phyloP scores from a whole-genome alignment of 495 filamentous ascomycete genomes.

The Cercophora samala region DNA sequence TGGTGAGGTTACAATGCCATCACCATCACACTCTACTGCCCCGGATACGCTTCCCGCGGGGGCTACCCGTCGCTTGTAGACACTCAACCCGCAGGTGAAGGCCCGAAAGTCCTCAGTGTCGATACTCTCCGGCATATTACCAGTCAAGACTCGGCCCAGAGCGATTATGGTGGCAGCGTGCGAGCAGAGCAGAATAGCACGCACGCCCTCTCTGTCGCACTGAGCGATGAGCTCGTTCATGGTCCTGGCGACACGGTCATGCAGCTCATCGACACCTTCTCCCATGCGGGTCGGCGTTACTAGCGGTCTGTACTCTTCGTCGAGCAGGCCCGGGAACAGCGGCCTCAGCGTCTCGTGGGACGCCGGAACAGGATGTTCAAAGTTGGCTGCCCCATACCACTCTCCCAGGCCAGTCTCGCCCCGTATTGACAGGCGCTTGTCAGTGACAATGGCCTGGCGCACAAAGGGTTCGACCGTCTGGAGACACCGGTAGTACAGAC shows the following conservation, averaged over 20 bases:
- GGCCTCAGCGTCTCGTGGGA: conserved; percentile 51
- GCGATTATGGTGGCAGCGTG: conserved; percentile 88
- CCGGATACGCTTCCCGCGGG: conserved; percentile 11
- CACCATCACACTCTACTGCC: conserved; percentile 12
- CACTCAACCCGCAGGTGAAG: conserved; percentile 80
- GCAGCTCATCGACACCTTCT: conserved; percentile 72
- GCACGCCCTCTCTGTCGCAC: conserved; percentile 61
- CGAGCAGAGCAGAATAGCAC: conserved; percentile 75
- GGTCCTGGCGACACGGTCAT: conserved; percentile 71
- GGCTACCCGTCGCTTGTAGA: conserved; percentile 36
- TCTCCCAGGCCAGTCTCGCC: conserved; percentile 80
- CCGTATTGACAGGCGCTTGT: conserved; percentile 42
- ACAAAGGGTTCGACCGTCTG: conserved; percentile 78
- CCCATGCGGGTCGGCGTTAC: conserved; percentile 66
- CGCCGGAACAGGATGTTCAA: conserved; percentile 80
- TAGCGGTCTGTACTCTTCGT: conserved; percentile 52
- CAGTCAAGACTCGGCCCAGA: conserved; percentile 76
- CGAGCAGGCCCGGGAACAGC: conserved; percentile 62
- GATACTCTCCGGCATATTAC: conserved; percentile 63
- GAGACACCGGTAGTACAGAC: conserved; percentile 88
- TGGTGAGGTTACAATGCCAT: neutral
- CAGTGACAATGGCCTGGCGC: conserved; percentile 45
- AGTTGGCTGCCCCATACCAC: conserved; percentile 81
- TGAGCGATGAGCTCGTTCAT: conserved; percentile 66
- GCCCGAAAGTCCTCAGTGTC: conserved; percentile 75